Evolutionary conservation across 495 filamentous ascomycete species (phyloP).

Genomic region (Aspergillus sclerotioniger): DNA sequence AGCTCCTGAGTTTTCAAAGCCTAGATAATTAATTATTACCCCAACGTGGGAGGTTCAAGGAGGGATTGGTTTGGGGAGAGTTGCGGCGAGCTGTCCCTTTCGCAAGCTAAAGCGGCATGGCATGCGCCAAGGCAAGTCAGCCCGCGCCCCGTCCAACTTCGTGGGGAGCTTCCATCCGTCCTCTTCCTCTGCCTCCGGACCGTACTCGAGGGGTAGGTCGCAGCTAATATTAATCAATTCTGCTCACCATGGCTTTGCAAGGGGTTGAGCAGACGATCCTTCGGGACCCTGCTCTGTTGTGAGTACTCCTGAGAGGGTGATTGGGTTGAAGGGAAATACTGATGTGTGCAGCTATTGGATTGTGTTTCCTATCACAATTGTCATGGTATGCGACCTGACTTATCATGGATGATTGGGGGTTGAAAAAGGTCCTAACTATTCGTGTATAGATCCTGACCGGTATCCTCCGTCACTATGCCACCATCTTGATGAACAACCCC

Average conservation of each 20-base stretch:
- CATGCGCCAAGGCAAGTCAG: conserved; percentile 12
- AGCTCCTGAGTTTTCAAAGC: background rate
- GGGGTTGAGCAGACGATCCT: conserved; percentile 90
- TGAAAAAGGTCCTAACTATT: conserved; percentile 3
- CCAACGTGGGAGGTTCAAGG: background rate
- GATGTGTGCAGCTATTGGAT: conserved; percentile 82
- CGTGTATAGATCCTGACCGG: conserved; percentile 77
- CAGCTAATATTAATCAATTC: background rate
- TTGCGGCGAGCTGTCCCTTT: conserved; percentile 49
- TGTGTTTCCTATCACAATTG: conserved; percentile 90
- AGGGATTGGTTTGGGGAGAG: conserved; percentile 22
- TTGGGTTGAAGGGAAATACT: conserved; percentile 1
- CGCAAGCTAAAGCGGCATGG: conserved; percentile 39
- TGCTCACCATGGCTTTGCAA: conserved; percentile 69
- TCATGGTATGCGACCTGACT: conserved; percentile 67
- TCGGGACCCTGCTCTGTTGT: conserved; percentile 98
- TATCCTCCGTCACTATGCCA: conserved; percentile 92
- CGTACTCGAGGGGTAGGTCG: background rate
- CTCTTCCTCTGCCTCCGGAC: conserved; percentile 20
- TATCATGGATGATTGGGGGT: background rate
- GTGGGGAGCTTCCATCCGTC: conserved; percentile 15
- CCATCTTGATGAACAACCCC: conserved; percentile 78
- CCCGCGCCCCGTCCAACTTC: conserved; percentile 17
- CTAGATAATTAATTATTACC: background rate
- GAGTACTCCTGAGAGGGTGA: conserved; percentile 26